Evolutionary conservation across 1,284 basidiomycete species (phyloP).

Genomic region (Inonotus hispidus): DNA sequence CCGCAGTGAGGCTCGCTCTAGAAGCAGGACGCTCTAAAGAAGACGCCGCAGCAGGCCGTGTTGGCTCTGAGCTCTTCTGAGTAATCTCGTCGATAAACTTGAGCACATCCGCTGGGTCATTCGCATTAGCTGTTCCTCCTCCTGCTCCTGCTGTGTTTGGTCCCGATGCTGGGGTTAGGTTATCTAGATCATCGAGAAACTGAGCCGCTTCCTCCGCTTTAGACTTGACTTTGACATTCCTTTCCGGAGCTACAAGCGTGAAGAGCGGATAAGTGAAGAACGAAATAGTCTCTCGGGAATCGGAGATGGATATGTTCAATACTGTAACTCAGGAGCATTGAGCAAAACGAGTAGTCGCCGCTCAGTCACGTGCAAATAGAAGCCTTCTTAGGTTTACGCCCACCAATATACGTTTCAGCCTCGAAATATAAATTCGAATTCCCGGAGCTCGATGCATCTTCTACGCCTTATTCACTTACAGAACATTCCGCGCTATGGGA

Average conservation of each 20-base stretch:
- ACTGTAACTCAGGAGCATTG: too few species aligned
- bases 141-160: constrained; percentile 24
- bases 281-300: neutral
- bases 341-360: neutral
- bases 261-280: constrained; percentile 1
- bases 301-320: neutral
- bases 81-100: constrained; percentile 95
- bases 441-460: neutral
- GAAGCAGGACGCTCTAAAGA: constrained; percentile 52
- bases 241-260: neutral
- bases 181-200: constrained; percentile 88
- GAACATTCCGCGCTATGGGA: neutral
- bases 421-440: neutral
- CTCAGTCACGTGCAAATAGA: neutral
- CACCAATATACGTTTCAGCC: neutral
- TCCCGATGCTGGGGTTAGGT: constrained; percentile 41
- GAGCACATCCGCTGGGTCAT: constrained; percentile 73
- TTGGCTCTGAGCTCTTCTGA: constrained; percentile 78
- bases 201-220: constrained; percentile 87
- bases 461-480: neutral
- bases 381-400: neutral
- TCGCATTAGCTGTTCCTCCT: constrained; percentile 26
- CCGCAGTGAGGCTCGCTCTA: constrained; percentile 48
- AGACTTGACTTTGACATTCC: constrained; percentile 56
- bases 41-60: constrained; percentile 48